Evolutionary conservation across 2,329 filamentous ascomycete genomes (phyloP), one percentile per base, ranked within the genome.

Genomic region (Aspergillus clavatus): DNA sequence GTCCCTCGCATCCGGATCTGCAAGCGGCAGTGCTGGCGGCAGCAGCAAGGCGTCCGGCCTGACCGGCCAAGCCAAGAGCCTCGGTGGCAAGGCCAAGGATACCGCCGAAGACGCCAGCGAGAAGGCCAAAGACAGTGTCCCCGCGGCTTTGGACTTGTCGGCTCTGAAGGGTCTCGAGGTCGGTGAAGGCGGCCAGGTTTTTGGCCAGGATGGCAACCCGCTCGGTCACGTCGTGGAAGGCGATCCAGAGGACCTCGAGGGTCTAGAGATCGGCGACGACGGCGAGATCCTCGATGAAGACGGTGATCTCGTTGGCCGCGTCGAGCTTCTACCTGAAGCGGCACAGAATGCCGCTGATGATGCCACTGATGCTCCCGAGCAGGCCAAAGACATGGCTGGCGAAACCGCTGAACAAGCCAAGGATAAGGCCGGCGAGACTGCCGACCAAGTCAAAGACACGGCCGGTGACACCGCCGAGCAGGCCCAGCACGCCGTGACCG

Each of bases 191-290:
- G 70, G 69, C 3, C 53, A 69, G 21, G 63, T 72, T 14, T 47
- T 66, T 1, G 66, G 64, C 24, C 35, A 63, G 5, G 54, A 64
- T 16, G 69, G 69, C 0, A 62, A 60, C 5, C 55, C 61, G 0
- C 47, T 72, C 18, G 70, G 69, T 18, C 55, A 65, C 18, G 60
- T 72, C 7, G 59, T 67, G 6, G 69, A 72, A 47, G 70, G 70
- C 1, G 65, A 72, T 22, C 59, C 67, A 0, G 62, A 63, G 21
- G 68, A 72, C 38, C 61, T 72, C 2, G 62, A 68, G 35, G 70
- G 69, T 3, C 65, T 70, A 37, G 61, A 61, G 12, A 57, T 71
- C n/a, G 67, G 65, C 6, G 67, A 71, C 21, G 54, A 64, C 10
- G 62, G 62, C 1, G 60, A 65, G 29, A 61, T 64, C 4, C 14